Evolutionary conservation across 495 filamentous ascomycete species (phyloP).

Genomic region (Aspergillus sclerotiicarbonarius): DNA sequence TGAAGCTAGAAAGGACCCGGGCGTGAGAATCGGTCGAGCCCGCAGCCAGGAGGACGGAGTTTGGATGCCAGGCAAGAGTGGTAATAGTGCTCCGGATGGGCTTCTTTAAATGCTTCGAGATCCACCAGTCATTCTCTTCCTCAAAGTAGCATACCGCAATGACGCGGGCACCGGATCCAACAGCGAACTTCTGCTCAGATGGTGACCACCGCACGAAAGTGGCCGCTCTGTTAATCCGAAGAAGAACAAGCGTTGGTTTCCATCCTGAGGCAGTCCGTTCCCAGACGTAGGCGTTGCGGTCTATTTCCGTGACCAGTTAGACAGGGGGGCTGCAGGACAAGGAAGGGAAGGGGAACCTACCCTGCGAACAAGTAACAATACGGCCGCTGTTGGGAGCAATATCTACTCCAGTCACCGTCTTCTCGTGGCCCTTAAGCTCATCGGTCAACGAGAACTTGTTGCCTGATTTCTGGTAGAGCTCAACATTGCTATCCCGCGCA

Average conservation of each 20-base stretch:
- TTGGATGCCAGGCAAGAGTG: constrained; percentile 92
- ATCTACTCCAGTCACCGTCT: constrained; percentile 92
- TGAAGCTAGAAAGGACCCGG: constrained; percentile 89
- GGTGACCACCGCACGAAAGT: constrained; percentile 98
- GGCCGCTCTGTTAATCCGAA: constrained; percentile 94
- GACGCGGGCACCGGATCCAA: constrained; percentile 90
- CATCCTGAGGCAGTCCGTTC: constrained; percentile 86
- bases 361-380: constrained; percentile 97
- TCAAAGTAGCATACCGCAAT: constrained; percentile 99
- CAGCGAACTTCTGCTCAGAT: constrained; percentile 94
- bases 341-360: constrained; percentile 39
- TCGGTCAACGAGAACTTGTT: constrained; percentile 80
- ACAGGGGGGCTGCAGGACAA: constrained; percentile 3
- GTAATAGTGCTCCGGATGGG: constrained; percentile 96
- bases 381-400: constrained; percentile 86
- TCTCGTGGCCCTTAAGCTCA: constrained; percentile 94
- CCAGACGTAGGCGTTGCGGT: constrained; percentile 98
- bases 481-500: constrained; percentile 84
- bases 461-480: constrained; percentile 77
- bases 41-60: constrained; percentile 89
- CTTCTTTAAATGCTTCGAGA: constrained; percentile 98
- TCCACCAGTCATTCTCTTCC: constrained; percentile 99
- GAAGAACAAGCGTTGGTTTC: constrained; percentile 95
- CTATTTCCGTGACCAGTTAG: constrained; percentile 43
- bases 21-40: constrained; percentile 98